phyloP scores from a whole-genome alignment of 164 flowering plant species.

The Stephania yunnanensis region DNA sequence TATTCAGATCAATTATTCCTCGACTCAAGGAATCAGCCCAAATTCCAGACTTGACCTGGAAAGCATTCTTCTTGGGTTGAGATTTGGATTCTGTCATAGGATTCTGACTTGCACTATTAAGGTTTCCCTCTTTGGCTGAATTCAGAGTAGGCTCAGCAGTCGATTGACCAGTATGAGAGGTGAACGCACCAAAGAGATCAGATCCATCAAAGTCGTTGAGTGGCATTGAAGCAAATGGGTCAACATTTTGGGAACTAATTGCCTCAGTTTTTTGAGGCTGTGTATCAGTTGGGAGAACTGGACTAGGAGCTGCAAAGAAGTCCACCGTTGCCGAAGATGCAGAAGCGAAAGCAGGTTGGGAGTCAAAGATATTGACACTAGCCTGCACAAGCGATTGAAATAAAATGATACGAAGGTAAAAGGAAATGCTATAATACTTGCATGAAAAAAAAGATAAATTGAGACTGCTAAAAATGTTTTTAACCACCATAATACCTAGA shows the following conservation, averaged over 20 bases:
- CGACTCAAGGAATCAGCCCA: constrained; percentile 99
- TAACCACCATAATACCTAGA: too few relatives aligned
- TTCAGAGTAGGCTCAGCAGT: constrained; percentile 32
- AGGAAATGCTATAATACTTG: not conserved
- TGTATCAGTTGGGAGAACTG: constrained; percentile 36
- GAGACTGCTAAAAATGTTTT: too few relatives aligned
- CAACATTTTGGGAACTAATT: constrained; percentile 27
- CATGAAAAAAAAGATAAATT: not conserved
- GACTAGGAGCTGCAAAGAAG: constrained; percentile 53
- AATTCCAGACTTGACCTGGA: constrained; percentile 95
- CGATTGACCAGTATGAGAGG: constrained; percentile 44
- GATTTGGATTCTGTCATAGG: constrained; percentile 30
- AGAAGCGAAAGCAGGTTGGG: constrained; percentile 48
- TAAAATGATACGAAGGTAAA: not conserved
- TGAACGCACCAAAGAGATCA: constrained; percentile 63
- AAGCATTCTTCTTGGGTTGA: constrained; percentile 53
- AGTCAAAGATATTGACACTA: constrained; percentile 68
- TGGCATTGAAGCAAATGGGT: constrained; percentile 90
- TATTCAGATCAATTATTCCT: constrained; percentile 94
- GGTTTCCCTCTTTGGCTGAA: constrained; percentile 22
- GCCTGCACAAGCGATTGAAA: constrained; percentile 29
- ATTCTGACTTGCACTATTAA: constrained; percentile 22
- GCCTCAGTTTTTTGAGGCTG: constrained; percentile 36
- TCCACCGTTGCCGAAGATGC: constrained; percentile 57
- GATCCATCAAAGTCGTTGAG: constrained; percentile 69